A percentile compares a stretch with the other conserved stretches of the same genome.
Evolutionary conservation across 495 filamentous ascomycete species (phyloP).

Genomic region (Penicillium psychrofluorescens): DNA sequence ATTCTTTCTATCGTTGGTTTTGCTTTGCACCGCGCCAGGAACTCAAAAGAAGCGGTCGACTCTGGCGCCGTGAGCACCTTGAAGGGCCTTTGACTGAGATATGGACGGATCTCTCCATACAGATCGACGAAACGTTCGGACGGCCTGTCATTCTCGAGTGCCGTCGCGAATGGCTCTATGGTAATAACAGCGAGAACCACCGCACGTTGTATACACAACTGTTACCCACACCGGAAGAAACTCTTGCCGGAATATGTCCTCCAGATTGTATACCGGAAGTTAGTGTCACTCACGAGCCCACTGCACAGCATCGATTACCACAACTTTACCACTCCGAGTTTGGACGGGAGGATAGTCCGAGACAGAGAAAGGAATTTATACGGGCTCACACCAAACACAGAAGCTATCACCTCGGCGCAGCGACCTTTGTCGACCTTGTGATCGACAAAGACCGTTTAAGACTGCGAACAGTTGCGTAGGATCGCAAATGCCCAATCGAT

Average conservation of each 20-base stretch:
- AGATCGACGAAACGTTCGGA: slow-evolving; percentile 54
- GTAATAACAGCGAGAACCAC: slow-evolving; percentile 46
- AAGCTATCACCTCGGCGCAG: slow-evolving; percentile 50
- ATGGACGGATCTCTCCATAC: slow-evolving; percentile 64
- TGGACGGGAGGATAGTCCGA: slow-evolving; percentile 32
- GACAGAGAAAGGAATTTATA: slow-evolving; percentile 40
- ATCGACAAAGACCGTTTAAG: slow-evolving; percentile 51
- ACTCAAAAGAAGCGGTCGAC: slow-evolving; percentile 17
- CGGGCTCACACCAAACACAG: slow-evolving; percentile 52
- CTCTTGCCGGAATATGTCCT: not conserved
- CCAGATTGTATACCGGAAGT: too few relatives aligned
- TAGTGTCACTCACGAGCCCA: slow-evolving; percentile 11
- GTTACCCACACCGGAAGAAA: slow-evolving; percentile 35
- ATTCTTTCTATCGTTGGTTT: slow-evolving; percentile 63
- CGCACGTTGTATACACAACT: slow-evolving; percentile 63
- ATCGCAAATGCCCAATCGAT: slow-evolving; percentile 29
- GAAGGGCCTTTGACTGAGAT: slow-evolving; percentile 75
- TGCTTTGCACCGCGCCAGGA: slow-evolving; percentile 44
- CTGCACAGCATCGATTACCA: slow-evolving; percentile 31
- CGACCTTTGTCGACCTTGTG: slow-evolving; percentile 60
- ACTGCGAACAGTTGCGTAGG: slow-evolving; percentile 44
- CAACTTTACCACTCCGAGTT: slow-evolving; percentile 40
- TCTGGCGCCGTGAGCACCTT: slow-evolving; percentile 61
- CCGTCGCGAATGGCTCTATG: slow-evolving; percentile 61
- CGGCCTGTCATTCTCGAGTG: slow-evolving; percentile 59